Conservation (phyloP, 805 yeast species). For the Tetrapisispora nanseiensis region DNA sequence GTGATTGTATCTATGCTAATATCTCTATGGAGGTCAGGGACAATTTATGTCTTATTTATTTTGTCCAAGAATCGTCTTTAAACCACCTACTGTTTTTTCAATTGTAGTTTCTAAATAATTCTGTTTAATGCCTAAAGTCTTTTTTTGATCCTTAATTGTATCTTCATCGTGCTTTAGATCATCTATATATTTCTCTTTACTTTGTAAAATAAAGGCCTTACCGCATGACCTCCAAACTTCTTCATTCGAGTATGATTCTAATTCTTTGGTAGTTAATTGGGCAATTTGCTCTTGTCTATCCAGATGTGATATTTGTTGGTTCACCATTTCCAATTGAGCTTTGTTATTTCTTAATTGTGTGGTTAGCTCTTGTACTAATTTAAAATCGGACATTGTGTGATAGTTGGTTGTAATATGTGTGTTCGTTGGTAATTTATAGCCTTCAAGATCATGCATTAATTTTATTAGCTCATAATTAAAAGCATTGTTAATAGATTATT, state of each 20-base stretch:
- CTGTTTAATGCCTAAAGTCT: conserved; percentile 56
- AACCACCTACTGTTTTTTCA: conserved; percentile 57
- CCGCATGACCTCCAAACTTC: conserved; percentile 82
- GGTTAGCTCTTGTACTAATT: conserved; percentile 18
- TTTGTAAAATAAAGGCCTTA: conserved; percentile 47
- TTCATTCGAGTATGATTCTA: conserved; percentile 39
- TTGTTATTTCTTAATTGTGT: conserved; percentile 20
- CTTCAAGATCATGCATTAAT: too few relatives aligned
- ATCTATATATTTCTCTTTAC: conserved; percentile 36
- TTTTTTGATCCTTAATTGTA: conserved; percentile 47
- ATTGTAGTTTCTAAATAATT: conserved; percentile 66
- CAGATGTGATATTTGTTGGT: conserved; percentile 22
- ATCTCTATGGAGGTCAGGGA: too few relatives aligned
- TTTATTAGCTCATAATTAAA: too few relatives aligned
- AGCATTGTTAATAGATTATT: too few relatives aligned
- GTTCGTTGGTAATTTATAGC: too few relatives aligned
- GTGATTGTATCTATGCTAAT: too few relatives aligned
- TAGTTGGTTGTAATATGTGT: not conserved
- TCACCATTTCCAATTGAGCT: conserved; percentile 23
- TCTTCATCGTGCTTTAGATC: conserved; percentile 43
- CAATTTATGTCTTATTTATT: conserved; percentile 1
- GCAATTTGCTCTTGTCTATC: conserved; percentile 37
- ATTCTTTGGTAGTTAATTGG: conserved; percentile 46
- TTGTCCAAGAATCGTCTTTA: conserved; percentile 37
- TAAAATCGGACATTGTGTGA: not conserved